phyloP scores from a whole-genome alignment of 2,329 filamentous ascomycete genomes.

The Botrytis cinerea region DNA sequence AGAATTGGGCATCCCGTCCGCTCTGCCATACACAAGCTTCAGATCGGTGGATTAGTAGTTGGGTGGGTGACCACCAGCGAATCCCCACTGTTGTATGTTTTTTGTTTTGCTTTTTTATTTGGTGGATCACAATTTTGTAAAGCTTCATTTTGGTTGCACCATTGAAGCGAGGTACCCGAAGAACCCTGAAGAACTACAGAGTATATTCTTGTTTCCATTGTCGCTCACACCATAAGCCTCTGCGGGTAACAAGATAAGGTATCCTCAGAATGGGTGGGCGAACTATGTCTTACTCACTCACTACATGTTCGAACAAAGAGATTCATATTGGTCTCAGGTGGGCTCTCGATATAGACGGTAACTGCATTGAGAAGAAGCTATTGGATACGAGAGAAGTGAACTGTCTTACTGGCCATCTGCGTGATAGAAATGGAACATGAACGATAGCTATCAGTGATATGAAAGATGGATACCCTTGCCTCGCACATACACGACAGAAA shows the following conservation, averaged over 20 bases:
- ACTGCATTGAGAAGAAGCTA: not conserved
- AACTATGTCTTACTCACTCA: not conserved
- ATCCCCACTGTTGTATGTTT: conserved; percentile 9
- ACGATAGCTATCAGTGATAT: not conserved
- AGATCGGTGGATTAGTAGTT: conserved; percentile 16
- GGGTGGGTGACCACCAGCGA: conserved; percentile 10
- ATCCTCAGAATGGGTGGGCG: not conserved
- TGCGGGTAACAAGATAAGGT: not conserved
- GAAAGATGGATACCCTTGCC: not conserved
- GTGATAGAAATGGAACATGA: not conserved
- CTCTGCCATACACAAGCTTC: conserved; percentile 20
- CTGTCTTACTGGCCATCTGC: not conserved
- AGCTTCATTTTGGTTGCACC: no score
- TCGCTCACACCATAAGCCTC: not conserved
- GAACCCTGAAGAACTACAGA: not conserved
- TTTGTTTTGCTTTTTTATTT: not conserved
- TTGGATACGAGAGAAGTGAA: not conserved
- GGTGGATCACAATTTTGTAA: not conserved
- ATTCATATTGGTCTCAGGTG: not conserved
- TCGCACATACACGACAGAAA: not conserved
- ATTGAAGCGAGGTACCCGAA: not conserved
- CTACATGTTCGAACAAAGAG: not conserved
- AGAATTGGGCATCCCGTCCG: conserved; percentile 17
- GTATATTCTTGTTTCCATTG: not conserved
- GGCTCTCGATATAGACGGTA: not conserved